phyloP scores from a whole-genome alignment of 305 asterid species.

The Fraxinus floribunda region DNA sequence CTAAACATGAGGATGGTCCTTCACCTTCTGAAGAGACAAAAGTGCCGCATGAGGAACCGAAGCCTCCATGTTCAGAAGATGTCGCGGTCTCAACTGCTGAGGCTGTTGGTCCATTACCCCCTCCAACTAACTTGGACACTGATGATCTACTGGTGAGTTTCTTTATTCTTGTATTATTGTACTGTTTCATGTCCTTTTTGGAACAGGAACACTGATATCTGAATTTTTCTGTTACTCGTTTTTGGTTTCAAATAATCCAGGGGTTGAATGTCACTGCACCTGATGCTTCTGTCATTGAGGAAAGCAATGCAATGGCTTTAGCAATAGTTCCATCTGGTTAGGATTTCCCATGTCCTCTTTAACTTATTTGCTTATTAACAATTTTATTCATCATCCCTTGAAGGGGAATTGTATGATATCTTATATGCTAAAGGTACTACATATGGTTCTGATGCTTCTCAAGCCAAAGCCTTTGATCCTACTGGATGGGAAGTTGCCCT shows the following conservation, averaged over 20 bases:
- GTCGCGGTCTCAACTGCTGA: conserved; percentile 43
- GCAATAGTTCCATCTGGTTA: conserved; percentile 88
- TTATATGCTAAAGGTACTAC: conserved; percentile 47
- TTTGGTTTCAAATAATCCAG: conserved; percentile 33
- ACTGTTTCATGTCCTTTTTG: not conserved
- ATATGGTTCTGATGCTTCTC: conserved; percentile 44
- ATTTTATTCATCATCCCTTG: not conserved
- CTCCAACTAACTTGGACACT: conserved; percentile 47
- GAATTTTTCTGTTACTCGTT: conserved; percentile 19
- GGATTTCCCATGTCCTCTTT: conserved; percentile 19
- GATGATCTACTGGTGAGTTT: conserved; percentile 77
- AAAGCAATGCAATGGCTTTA: conserved; percentile 81
- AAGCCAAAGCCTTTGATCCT: conserved; percentile 63
- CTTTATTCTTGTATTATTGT: not conserved
- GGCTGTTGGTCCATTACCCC: conserved; percentile 46
- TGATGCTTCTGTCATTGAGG: conserved; percentile 73
- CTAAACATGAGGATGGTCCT: conserved; percentile 74
- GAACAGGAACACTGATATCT: not conserved
- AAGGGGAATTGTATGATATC: conserved; percentile 10
- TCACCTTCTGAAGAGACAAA: conserved; percentile 60
- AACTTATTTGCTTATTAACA: not conserved
- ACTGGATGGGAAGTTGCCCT: conserved; percentile 97
- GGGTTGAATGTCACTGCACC: conserved; percentile 59
- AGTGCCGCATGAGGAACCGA: conserved; percentile 44
- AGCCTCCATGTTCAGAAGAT: conserved; percentile 46